These are phyloP conservation scores for Musa acuminata DNA, from an alignment of 176 grass and related monocot genomes.

Conservation along the genomic window DNA sequence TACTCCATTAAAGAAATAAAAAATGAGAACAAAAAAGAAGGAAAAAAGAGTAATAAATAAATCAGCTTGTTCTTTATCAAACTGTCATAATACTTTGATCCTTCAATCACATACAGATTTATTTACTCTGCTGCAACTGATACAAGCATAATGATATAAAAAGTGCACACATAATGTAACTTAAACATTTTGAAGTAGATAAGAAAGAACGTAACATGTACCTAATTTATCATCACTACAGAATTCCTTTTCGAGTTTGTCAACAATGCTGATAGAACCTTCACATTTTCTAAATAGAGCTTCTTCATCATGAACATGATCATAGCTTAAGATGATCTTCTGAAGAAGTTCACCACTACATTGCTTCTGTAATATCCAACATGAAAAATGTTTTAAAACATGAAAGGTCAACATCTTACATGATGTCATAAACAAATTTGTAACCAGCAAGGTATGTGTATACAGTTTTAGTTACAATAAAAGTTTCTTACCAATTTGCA, in stretches of 20 bases:
- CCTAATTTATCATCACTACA: slow-evolving; percentile 42
- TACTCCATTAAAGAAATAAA: too few relatives aligned
- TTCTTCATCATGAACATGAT: slow-evolving; percentile 55
- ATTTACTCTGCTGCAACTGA: background rate
- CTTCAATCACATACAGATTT: background rate
- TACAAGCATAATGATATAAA: background rate
- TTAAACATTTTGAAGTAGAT: background rate
- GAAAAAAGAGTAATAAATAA: too few relatives aligned
- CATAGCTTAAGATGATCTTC: slow-evolving; percentile 67
- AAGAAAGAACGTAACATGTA: slow-evolving; percentile 29
- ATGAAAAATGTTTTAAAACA: slow-evolving; percentile 9
- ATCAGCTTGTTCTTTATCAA: too few relatives aligned
- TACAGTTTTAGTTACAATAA: background rate
- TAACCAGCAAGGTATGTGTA: background rate
- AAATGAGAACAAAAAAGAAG: too few relatives aligned
- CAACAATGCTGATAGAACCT: slow-evolving; percentile 51
- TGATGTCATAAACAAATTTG: background rate
- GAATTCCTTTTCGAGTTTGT: slow-evolving; percentile 56
- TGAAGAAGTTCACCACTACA: slow-evolving; percentile 43
- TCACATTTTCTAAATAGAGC: slow-evolving; percentile 53
- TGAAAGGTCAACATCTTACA: background rate
- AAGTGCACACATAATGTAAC: background rate
- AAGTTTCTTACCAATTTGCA: slow-evolving; percentile 49
- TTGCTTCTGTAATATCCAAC: slow-evolving; percentile 42
- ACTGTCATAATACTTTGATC: background rate